Conservation (phyloP, 176 grass and related monocot species). For the Aegilops bicornis region DNA sequence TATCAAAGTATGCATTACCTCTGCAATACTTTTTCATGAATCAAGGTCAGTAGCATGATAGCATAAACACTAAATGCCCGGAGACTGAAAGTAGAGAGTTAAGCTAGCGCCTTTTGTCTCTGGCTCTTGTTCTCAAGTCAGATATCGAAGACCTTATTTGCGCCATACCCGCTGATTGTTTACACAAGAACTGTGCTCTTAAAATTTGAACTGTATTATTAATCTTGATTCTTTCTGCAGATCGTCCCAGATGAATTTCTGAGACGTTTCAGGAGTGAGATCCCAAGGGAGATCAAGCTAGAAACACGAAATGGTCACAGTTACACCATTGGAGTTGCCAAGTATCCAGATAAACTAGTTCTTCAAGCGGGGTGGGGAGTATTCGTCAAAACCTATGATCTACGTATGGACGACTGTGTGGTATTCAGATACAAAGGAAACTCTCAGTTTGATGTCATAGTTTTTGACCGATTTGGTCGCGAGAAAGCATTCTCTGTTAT, state of each 20-base stretch:
- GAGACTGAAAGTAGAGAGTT: not conserved
- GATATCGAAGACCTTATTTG: not conserved
- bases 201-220: not conserved
- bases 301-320: constrained; percentile 13
- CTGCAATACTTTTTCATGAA: not conserved
- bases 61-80: not conserved
- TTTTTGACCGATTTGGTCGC: not conserved
- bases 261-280: not conserved
- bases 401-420: not conserved
- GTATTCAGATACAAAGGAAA: constrained; percentile 4
- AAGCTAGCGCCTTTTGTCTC: not conserved
- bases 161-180: not conserved
- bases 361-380: not conserved
- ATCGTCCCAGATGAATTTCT: constrained; percentile 8
- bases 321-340: not conserved
- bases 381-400: constrained; percentile 3
- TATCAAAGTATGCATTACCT: not conserved
- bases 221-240: not conserved
- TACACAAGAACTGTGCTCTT: not conserved
- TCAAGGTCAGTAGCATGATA: not conserved
- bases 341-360: constrained; percentile 22
- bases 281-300: not conserved
- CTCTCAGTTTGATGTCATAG: constrained; percentile 1
- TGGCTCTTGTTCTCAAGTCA: not conserved
- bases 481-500: constrained; percentile 19